Evolutionary conservation across 805 yeast species (phyloP).

Genomic region (Suhomyces vadensis): DNA sequence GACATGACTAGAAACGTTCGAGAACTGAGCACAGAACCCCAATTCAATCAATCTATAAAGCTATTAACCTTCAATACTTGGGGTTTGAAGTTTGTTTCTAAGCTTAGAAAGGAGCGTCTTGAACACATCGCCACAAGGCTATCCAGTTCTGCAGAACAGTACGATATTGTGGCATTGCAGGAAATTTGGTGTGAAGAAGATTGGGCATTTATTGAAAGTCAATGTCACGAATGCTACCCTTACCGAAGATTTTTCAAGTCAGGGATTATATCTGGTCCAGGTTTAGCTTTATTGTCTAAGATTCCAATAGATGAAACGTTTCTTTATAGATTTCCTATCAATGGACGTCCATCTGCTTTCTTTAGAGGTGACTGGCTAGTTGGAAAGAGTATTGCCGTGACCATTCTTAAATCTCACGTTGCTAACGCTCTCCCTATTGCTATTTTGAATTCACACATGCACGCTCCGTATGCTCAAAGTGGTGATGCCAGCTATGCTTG

Average conservation of each 20-base stretch:
- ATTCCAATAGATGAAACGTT: slow-evolving; percentile 81
- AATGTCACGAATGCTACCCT: slow-evolving; percentile 53
- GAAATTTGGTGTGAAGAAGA: slow-evolving; percentile 91
- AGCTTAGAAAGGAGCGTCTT: slow-evolving; percentile 62
- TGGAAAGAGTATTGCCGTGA: slow-evolving; percentile 84
- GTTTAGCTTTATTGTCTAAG: slow-evolving; percentile 79
- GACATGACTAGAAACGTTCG: slow-evolving; percentile 3
- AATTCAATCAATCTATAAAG: slow-evolving; percentile 28
- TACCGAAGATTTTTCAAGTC: slow-evolving; percentile 70
- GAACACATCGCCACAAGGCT: slow-evolving; percentile 71
- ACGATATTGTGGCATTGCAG: slow-evolving; percentile 90
- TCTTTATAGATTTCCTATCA: slow-evolving; percentile 82
- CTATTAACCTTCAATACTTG: slow-evolving; percentile 76
- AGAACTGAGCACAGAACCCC: neutral
- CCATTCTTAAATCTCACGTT: slow-evolving; percentile 54
- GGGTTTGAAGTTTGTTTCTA: slow-evolving; percentile 90
- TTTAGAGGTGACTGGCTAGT: slow-evolving; percentile 97
- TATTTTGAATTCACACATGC: slow-evolving; percentile 89
- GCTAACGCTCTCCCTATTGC: slow-evolving; percentile 61
- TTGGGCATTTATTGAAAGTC: slow-evolving; percentile 61
- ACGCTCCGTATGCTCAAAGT: slow-evolving; percentile 81
- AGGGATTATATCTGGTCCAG: slow-evolving; percentile 92
- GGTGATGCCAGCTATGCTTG: slow-evolving; percentile 92
- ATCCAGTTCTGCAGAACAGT: slow-evolving; percentile 39
- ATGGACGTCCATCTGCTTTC: slow-evolving; percentile 92